Percentiles rank a stretch among this genome's conserved stretches.
These are phyloP conservation scores for Posidonia oceanica DNA, from an alignment of 116 monocot genomes.

Conservation along the genomic window DNA sequence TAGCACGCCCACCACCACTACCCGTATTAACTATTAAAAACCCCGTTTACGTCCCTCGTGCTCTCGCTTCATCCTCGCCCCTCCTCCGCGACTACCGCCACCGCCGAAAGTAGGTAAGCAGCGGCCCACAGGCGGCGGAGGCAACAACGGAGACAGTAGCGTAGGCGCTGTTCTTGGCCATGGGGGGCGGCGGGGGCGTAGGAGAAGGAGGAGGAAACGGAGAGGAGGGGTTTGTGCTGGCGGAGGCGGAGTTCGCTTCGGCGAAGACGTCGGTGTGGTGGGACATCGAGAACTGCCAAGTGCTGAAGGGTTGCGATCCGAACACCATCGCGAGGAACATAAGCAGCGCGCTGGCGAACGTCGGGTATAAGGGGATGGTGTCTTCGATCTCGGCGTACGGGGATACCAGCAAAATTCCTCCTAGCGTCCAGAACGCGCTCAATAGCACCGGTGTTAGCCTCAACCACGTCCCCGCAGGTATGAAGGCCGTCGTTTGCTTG, in stretches of 20 bases:
- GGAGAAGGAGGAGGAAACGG: too few relatives aligned
- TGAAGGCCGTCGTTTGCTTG: not conserved
- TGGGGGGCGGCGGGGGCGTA: too few relatives aligned
- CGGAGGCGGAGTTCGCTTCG: slow-evolving; percentile 29
- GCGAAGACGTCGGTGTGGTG: slow-evolving; percentile 83
- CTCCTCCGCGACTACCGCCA: too few relatives aligned
- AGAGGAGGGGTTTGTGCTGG: not conserved
- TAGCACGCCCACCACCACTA: too few relatives aligned
- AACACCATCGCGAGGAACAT: slow-evolving; percentile 63
- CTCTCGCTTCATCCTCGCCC: too few relatives aligned
- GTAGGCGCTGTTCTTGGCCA: too few relatives aligned
- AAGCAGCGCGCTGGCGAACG: slow-evolving; percentile 37
- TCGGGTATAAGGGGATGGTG: slow-evolving; percentile 46
- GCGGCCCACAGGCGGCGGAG: too few relatives aligned
- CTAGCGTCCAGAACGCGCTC: slow-evolving; percentile 47
- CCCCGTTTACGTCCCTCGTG: too few relatives aligned
- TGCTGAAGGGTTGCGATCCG: slow-evolving; percentile 44
- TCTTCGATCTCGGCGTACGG: slow-evolving; percentile 52
- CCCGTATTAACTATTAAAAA: too few relatives aligned
- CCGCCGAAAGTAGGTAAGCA: too few relatives aligned
- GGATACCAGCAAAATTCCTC: slow-evolving; percentile 25
- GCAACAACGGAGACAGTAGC: too few relatives aligned
- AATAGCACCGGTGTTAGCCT: slow-evolving; percentile 61
- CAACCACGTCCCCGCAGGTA: slow-evolving; percentile 78
- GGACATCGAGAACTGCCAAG: slow-evolving; percentile 89